These are phyloP conservation scores for Melaleuca alternifolia DNA, from an alignment of 345 rosid species.

Conservation along the genomic window DNA sequence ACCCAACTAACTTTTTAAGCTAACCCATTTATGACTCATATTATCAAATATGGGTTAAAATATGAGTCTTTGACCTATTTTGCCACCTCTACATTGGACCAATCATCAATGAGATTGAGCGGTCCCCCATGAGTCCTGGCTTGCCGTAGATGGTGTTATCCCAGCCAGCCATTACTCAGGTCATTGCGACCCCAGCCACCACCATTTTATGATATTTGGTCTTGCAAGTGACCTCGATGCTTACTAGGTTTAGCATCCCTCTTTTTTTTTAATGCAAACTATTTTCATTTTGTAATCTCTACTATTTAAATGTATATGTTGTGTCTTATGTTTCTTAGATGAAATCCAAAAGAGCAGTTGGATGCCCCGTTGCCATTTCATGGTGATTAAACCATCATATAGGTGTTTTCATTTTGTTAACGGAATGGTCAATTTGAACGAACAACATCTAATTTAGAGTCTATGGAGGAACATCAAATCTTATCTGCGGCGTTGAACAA, in stretches of 20 bases:
- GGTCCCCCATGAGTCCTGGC: background rate
- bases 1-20: no score
- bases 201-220: background rate
- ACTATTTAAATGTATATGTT: no score
- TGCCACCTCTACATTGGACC: no score
- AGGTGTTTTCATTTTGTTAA: no score
- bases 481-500: no score
- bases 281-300: background rate
- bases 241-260: background rate
- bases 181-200: background rate
- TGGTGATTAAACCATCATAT: background rate
- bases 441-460: no score
- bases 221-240: background rate
- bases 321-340: no score
- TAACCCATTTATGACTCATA: no score
- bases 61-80: no score
- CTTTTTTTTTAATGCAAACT: background rate
- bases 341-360: background rate
- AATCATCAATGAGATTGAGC: fast-evolving
- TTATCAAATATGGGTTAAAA: no score
- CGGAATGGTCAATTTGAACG: no score
- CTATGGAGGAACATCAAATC: no score
- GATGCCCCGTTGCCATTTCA: background rate
- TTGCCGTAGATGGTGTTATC: background rate
- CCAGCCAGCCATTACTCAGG: background rate